phyloP scores from a whole-genome alignment of 2,329 filamentous ascomycete species.

The Arthrinium phaeospermum region DNA sequence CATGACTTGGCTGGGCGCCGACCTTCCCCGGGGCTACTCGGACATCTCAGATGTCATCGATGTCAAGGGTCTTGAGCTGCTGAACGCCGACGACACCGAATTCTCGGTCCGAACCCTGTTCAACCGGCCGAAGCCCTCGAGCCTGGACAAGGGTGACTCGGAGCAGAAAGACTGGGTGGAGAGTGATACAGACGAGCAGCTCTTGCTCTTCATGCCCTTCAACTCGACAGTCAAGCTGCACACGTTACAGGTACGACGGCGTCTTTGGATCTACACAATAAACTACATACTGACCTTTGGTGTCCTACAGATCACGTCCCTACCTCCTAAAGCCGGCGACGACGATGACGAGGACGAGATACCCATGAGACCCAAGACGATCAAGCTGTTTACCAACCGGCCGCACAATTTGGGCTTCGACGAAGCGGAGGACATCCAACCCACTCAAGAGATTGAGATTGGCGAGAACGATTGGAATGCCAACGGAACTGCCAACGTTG shows the following conservation, averaged over 20 bases:
- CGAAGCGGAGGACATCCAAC: constrained; percentile 85
- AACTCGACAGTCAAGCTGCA: constrained; percentile 88
- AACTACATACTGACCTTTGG: constrained; percentile 21
- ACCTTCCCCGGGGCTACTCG: constrained; percentile 77
- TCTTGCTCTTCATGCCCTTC: constrained; percentile 92
- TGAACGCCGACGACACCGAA: constrained; percentile 79
- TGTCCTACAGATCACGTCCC: constrained; percentile 75
- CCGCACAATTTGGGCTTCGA: constrained; percentile 92
- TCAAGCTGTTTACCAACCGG: constrained; percentile 88
- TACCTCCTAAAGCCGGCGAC: constrained; percentile 58
- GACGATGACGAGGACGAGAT: constrained; percentile 72
- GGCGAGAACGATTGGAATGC: constrained; percentile 80
- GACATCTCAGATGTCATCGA: constrained; percentile 88
- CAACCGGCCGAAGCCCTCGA: constrained; percentile 62
- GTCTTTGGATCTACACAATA: background rate
- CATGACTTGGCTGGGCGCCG: constrained; percentile 73
- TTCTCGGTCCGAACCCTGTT: constrained; percentile 77
- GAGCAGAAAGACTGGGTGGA: constrained; percentile 89
- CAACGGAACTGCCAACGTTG: constrained; percentile 73
- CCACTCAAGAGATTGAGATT: constrained; percentile 81
- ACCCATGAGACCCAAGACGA: constrained; percentile 79
- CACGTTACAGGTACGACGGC: constrained; percentile 65
- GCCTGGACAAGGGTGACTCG: constrained; percentile 88
- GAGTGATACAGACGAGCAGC: constrained; percentile 95
- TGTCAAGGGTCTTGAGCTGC: constrained; percentile 77